Percentiles rank a stretch among this genome's conserved stretches.
Evolutionary conservation across 345 rosid genomes (phyloP).

Genomic region (Citrus reticulata): DNA sequence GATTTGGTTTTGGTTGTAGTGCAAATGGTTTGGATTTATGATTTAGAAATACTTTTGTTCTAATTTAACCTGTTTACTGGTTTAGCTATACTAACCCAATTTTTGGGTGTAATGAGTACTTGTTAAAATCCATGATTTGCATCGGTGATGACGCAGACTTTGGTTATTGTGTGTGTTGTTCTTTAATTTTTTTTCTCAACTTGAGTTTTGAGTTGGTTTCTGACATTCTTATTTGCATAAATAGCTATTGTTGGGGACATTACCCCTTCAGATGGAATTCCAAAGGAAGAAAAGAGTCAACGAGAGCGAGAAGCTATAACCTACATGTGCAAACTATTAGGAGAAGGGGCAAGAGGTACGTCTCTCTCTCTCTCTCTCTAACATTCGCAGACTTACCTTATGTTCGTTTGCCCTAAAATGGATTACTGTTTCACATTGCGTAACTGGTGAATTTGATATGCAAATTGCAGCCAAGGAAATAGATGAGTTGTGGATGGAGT

Average conservation of each 20-base stretch:
- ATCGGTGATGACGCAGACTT: not conserved
- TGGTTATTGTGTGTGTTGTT: not conserved
- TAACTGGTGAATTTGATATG: not conserved
- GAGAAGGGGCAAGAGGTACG: slow-evolving; percentile 72
- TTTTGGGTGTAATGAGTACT: not conserved
- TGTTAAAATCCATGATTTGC: not conserved
- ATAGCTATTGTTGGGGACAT: slow-evolving; percentile 96
- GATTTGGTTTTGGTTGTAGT: not conserved
- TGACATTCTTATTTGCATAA: slow-evolving; percentile 18
- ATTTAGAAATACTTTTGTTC: not conserved
- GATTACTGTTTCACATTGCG: not conserved
- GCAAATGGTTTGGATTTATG: not conserved
- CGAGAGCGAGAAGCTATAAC: slow-evolving; percentile 81
- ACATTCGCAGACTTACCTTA: not conserved
- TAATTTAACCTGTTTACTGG: not conserved
- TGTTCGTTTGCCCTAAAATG: not conserved
- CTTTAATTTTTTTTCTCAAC: not conserved
- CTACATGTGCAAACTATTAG: slow-evolving; percentile 87
- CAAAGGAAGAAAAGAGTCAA: slow-evolving; percentile 88
- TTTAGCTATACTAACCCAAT: not conserved
- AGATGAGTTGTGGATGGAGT: slow-evolving; percentile 74
- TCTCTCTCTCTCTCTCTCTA: not conserved
- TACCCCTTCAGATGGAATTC: slow-evolving; percentile 78
- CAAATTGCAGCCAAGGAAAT: slow-evolving; percentile 68
- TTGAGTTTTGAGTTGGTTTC: not conserved